Conservation (phyloP, 352 stramenopile genomes). For the Globisporangium parvum region DNA sequence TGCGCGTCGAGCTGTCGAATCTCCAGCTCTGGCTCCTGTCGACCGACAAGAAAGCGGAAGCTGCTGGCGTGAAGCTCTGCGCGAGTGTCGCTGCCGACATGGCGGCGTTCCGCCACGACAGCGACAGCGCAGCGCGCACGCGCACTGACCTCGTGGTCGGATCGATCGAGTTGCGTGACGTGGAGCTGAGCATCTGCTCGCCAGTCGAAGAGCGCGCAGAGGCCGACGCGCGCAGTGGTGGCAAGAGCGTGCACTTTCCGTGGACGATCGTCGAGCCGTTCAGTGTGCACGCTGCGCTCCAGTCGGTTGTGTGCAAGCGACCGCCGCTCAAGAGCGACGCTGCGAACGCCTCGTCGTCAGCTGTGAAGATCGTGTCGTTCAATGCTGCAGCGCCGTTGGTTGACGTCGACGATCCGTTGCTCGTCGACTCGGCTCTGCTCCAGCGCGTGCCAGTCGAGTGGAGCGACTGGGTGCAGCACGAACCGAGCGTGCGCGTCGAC, state of each 20-base stretch:
- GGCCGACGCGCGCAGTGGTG: neutral
- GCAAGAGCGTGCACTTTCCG: constrained; percentile 17
- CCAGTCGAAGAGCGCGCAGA: constrained; percentile 12
- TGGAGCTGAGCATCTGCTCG: constrained; percentile 33
- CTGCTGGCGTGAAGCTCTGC: constrained; percentile 47
- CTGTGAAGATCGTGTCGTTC: neutral
- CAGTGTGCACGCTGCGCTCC: constrained; percentile 22
- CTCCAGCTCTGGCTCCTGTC: constrained; percentile 66
- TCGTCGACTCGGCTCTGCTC: constrained; percentile 11
- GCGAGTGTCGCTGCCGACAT: constrained; percentile 14
- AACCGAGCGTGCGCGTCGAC: constrained; percentile 37
- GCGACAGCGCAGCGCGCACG: neutral
- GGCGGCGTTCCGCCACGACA: constrained; percentile 3
- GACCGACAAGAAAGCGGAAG: constrained; percentile 50
- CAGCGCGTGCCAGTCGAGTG: constrained; percentile 28
- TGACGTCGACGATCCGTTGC: neutral
- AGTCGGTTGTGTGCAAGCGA: constrained; percentile 6
- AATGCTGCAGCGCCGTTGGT: neutral
- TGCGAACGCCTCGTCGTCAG: neutral
- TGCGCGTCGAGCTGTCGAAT: constrained; percentile 38
- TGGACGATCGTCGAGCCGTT: constrained; percentile 49
- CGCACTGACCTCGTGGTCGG: constrained; percentile 16
- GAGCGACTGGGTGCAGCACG: constrained; percentile 40
- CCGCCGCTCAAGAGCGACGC: neutral
- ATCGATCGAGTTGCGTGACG: constrained; percentile 22